These are phyloP conservation scores for Trebouxia sp. DNA, from an alignment of 139 green algal genomes.

Conservation along the genomic window DNA sequence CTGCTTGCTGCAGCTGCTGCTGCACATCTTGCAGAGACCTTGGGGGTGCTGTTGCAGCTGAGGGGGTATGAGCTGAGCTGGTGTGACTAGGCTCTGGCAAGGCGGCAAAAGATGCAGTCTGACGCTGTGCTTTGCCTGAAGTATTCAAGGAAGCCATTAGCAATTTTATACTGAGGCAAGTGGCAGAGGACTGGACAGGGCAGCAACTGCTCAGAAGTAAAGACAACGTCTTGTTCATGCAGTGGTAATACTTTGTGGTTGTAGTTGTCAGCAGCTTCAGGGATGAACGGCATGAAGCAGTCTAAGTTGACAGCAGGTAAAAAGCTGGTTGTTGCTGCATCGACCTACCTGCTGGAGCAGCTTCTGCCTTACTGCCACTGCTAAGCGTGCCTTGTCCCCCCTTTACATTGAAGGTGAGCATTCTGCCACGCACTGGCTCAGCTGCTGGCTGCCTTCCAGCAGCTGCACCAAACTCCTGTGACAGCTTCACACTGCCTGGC, in stretches of 20 bases:
- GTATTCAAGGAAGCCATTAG: neutral
- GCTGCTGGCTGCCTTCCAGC: too few relatives aligned
- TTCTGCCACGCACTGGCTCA: too few relatives aligned
- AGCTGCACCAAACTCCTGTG: neutral
- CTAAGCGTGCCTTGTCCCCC: too few relatives aligned
- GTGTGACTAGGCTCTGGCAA: neutral
- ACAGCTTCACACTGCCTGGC: neutral
- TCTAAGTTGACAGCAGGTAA: neutral
- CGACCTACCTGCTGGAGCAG: neutral
- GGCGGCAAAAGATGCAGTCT: neutral
- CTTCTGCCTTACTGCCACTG: too few relatives aligned
- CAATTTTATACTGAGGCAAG: neutral
- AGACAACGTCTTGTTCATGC: neutral
- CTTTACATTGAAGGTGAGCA: too few relatives aligned
- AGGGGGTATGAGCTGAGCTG: neutral
- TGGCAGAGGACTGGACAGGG: neutral
- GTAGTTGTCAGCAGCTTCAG: too few relatives aligned
- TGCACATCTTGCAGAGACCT: neutral
- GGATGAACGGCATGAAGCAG: neutral
- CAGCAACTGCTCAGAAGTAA: too few relatives aligned
- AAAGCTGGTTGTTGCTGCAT: neutral
- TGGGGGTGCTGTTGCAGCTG: neutral
- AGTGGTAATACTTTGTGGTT: neutral
- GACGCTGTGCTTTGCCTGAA: neutral
- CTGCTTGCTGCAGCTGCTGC: slow-evolving; percentile 22